phyloP scores from a whole-genome alignment of 164 flowering plant species.

The Vitis riparia region DNA sequence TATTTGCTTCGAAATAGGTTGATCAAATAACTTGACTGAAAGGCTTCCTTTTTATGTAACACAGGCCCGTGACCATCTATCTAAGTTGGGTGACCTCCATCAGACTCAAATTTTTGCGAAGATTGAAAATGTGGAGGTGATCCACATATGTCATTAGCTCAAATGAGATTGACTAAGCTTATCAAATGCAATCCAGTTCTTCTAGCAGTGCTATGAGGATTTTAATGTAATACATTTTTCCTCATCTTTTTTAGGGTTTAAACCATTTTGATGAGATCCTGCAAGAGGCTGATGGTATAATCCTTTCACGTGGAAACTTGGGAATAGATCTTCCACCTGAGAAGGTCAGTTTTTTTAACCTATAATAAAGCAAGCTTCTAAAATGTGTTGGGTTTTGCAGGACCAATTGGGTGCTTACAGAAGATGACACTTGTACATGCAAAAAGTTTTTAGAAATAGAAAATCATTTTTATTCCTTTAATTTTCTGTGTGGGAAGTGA shows the following conservation, averaged over 20 bases:
- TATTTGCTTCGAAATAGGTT: background rate
- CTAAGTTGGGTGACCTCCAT: constrained; percentile 73
- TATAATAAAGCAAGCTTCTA: background rate
- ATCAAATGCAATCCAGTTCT: too few relatives aligned
- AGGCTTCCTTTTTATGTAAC: constrained; percentile 8
- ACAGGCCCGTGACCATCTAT: constrained; percentile 86
- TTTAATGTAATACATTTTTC: background rate
- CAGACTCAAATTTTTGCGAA: constrained; percentile 95
- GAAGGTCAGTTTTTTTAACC: constrained; percentile 48
- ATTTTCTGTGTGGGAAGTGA: too few relatives aligned
- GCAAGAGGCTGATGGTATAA: constrained; percentile 89
- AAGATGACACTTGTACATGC: background rate
- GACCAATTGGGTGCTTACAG: background rate
- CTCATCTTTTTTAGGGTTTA: constrained; percentile 51
- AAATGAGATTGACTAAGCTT: background rate
- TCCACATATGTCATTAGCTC: background rate
- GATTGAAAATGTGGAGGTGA: constrained; percentile 67
- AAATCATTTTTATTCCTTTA: too few relatives aligned
- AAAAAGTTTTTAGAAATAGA: background rate
- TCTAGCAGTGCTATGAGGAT: background rate
- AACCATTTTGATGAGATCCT: constrained; percentile 85
- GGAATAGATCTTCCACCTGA: constrained; percentile 93
- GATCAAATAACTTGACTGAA: background rate
- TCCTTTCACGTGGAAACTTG: constrained; percentile 79
- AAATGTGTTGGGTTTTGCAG: background rate